Percentiles rank a stretch among this genome's conserved stretches.
Conservation (phyloP, 371 early-diverging fungal species). For the Actinomortierella ambigua region DNA sequence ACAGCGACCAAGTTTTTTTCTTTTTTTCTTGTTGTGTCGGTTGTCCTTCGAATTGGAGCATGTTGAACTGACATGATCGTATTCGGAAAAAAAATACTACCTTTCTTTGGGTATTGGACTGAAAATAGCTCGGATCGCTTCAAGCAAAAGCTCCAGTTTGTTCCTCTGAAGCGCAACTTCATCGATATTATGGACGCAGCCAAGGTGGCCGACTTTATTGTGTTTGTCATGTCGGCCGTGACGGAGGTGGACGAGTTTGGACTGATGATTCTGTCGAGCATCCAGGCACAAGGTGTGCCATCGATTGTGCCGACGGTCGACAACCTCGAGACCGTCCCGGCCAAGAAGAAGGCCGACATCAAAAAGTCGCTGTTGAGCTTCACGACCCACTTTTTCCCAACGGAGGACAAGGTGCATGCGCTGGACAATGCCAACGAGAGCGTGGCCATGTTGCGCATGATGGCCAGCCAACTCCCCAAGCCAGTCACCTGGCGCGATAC, state of each 20-base stretch:
- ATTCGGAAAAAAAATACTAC: conserved; percentile 11
- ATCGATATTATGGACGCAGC: conserved; percentile 86
- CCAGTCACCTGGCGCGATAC: conserved; percentile 86
- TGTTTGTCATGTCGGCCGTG: conserved; percentile 86
- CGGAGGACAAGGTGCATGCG: conserved; percentile 70
- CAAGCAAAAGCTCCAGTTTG: conserved; percentile 85
- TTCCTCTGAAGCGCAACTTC: conserved; percentile 68
- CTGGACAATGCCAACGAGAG: conserved; percentile 56
- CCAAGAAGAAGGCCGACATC: conserved; percentile 74
- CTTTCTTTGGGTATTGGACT: not conserved
- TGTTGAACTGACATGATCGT: not conserved
- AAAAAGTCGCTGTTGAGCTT: conserved; percentile 85
- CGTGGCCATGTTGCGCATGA: conserved; percentile 63
- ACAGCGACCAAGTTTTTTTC: not conserved
- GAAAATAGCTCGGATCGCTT: conserved; percentile 62
- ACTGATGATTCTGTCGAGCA: conserved; percentile 74
- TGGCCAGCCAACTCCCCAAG: conserved; percentile 79
- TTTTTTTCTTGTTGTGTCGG: not conserved
- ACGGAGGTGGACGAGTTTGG: conserved; percentile 95
- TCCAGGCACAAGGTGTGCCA: conserved; percentile 89
- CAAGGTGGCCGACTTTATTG: conserved; percentile 89
- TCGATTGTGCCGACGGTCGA: conserved; percentile 55
- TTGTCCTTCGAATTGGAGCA: not conserved
- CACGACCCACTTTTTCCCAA: conserved; percentile 88
- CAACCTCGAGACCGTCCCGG: conserved; percentile 66